These are phyloP conservation scores for Cerioporus squamosus DNA, from an alignment of 1,284 basidiomycete species.

Conservation along the genomic window DNA sequence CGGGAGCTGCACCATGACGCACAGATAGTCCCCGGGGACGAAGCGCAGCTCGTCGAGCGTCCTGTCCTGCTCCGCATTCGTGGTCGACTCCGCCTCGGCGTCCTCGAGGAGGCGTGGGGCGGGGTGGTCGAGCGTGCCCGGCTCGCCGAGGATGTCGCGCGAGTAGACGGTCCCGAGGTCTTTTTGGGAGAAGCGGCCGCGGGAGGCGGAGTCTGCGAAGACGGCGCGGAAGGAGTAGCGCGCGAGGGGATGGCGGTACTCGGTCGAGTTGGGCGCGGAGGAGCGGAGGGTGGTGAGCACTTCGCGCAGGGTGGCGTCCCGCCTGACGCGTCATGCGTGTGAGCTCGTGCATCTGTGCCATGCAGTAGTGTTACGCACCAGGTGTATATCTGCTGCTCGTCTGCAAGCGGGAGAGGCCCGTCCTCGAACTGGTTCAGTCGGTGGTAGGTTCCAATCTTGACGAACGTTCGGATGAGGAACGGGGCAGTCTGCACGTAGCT, in stretches of 20 bases:
- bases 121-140: conserved; percentile 57
- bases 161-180: conserved; percentile 80
- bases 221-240: conserved; percentile 78
- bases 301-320: conserved; percentile 78
- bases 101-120: conserved; percentile 66
- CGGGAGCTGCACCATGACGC: conserved; percentile 70
- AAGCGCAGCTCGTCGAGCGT: conserved; percentile 78
- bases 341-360: conserved; percentile 1
- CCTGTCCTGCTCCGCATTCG: conserved; percentile 51
- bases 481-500: conserved; percentile 60
- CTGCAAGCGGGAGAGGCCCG: conserved; percentile 69
- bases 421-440: conserved; percentile 74
- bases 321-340: conserved; percentile 48
- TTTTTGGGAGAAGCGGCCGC: conserved; percentile 71
- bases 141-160: conserved; percentile 79
- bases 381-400: conserved; percentile 79
- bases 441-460: conserved; percentile 79
- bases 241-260: conserved; percentile 78
- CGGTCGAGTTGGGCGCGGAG: conserved; percentile 61
- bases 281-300: conserved; percentile 74
- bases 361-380: conserved; percentile 52
- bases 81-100: conserved; percentile 38
- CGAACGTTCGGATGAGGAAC: conserved; percentile 79
- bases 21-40: conserved; percentile 77
- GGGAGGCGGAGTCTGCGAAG: conserved; percentile 71